These are phyloP conservation scores for Magnusiomyces suaveolens DNA, from an alignment of 1,139 yeast species.

Conservation along the genomic window DNA sequence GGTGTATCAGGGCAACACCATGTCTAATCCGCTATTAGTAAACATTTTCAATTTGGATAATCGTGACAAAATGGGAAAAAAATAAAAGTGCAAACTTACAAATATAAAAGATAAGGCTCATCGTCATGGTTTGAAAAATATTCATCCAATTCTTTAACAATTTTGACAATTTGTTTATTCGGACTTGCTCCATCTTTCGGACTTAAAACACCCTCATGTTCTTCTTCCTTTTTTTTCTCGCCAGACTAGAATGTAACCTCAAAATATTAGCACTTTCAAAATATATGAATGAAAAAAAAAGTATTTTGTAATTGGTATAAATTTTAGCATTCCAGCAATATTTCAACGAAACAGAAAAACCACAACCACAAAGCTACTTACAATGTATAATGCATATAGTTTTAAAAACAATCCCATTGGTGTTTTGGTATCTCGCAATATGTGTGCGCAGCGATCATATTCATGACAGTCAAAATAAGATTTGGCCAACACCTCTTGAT, in stretches of 20 bases:
- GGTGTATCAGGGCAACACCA: slow-evolving; percentile 52
- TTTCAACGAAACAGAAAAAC: background rate
- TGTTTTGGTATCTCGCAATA: slow-evolving; percentile 39
- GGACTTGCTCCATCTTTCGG: slow-evolving; percentile 34
- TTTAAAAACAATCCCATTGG: slow-evolving; percentile 54
- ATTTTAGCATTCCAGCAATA: too few species aligned
- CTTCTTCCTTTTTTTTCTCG: slow-evolving; percentile 66
- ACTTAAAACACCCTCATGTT: slow-evolving; percentile 54
- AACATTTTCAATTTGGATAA: slow-evolving; percentile 1
- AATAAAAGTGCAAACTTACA: slow-evolving; percentile 35
- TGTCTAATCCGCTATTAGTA: slow-evolving; percentile 9
- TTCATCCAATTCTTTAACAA: slow-evolving; percentile 29
- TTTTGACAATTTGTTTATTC: slow-evolving; percentile 30
- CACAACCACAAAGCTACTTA: slow-evolving; percentile 5
- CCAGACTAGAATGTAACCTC: slow-evolving; percentile 38
- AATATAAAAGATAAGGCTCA: slow-evolving; percentile 59
- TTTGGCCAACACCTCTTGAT: slow-evolving; percentile 46
- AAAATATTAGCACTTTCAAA: background rate
- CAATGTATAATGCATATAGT: slow-evolving; percentile 56
- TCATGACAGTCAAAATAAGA: slow-evolving; percentile 77
- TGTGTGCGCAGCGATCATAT: slow-evolving; percentile 65
- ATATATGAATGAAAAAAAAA: too few species aligned
- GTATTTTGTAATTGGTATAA: too few species aligned
- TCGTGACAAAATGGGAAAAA: background rate
- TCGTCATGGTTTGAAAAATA: slow-evolving; percentile 13